Conservation (phyloP, 352 stramenopile species). For the Globisporangium paroecandrum region DNA sequence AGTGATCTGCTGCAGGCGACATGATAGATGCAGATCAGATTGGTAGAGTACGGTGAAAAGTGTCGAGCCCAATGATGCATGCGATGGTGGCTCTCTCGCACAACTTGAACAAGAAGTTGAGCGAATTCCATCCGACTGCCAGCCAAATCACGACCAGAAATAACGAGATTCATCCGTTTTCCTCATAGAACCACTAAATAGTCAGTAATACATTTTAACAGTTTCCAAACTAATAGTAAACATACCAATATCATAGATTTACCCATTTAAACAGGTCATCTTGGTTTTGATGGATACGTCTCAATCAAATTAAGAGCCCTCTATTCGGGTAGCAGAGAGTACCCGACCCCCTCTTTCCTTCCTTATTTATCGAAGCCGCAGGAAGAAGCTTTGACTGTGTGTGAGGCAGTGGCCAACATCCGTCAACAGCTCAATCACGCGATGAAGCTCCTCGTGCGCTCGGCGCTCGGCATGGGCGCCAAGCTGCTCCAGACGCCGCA, state of each 20-base stretch:
- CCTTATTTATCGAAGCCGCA: not conserved
- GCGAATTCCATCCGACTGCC: no score
- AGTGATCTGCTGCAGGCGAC: no score
- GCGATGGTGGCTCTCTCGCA: no score
- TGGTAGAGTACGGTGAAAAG: no score
- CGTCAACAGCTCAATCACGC: not conserved
- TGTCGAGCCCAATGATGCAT: no score
- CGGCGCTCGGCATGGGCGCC: conserved; percentile 2
- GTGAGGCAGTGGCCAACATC: conserved; percentile 7
- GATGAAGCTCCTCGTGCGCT: conserved; percentile 10
- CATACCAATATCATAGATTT: not conserved
- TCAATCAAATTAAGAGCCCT: not conserved
- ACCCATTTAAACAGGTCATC: not conserved
- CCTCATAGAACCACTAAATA: no score
- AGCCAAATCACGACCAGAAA: no score
- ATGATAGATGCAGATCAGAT: no score
- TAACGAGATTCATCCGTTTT: no score
- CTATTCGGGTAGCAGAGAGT: not conserved
- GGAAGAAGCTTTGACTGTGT: not conserved
- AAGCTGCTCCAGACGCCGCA: not conserved
- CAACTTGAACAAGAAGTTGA: no score
- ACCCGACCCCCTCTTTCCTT: not conserved
- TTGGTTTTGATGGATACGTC: not conserved
- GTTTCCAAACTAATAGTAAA: no score
- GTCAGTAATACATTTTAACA: no score